Conservation (phyloP, 768 basidiomycete genomes). For the Pleurotus tuoliensis region DNA sequence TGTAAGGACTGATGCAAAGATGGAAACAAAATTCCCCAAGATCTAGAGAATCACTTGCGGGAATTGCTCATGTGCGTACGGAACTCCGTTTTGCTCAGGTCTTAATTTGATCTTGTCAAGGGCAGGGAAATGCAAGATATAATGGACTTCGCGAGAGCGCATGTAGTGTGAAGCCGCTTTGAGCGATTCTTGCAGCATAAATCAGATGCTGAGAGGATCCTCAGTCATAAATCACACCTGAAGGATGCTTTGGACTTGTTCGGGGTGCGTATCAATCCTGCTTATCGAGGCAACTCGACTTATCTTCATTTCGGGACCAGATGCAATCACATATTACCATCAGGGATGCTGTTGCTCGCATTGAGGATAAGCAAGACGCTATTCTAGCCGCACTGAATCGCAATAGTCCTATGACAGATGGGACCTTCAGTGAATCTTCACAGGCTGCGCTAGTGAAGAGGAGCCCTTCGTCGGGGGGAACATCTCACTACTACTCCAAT, state of each 20-base stretch:
- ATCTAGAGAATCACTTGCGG: slow-evolving; percentile 12
- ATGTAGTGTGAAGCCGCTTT: slow-evolving; percentile 8
- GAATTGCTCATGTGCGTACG: slow-evolving; percentile 15
- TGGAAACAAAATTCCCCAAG: slow-evolving; percentile 8
- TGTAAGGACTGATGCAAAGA: slow-evolving; percentile 13
- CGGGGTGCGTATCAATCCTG: slow-evolving; percentile 13
- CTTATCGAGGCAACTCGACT: background rate
- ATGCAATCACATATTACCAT: slow-evolving; percentile 19
- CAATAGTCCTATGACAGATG: background rate
- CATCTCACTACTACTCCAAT: background rate
- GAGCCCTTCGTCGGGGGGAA: background rate
- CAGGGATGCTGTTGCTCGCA: slow-evolving; percentile 16
- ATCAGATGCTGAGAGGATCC: slow-evolving; percentile 14
- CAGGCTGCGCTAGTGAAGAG: background rate
- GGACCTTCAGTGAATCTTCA: background rate
- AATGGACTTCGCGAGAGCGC: slow-evolving; percentile 14
- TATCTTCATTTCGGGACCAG: background rate
- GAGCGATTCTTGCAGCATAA: slow-evolving; percentile 12
- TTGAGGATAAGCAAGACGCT: slow-evolving; percentile 8
- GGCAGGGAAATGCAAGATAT: slow-evolving; percentile 15
- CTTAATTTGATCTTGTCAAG: background rate
- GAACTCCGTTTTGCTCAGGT: background rate
- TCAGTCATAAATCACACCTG: slow-evolving; percentile 14
- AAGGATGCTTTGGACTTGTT: slow-evolving; percentile 21
- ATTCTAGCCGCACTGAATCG: background rate